Percentiles rank a stretch among this genome's conserved stretches.
Conservation (phyloP, 306 rosid species). For the Hylodesmum podocarpum region DNA sequence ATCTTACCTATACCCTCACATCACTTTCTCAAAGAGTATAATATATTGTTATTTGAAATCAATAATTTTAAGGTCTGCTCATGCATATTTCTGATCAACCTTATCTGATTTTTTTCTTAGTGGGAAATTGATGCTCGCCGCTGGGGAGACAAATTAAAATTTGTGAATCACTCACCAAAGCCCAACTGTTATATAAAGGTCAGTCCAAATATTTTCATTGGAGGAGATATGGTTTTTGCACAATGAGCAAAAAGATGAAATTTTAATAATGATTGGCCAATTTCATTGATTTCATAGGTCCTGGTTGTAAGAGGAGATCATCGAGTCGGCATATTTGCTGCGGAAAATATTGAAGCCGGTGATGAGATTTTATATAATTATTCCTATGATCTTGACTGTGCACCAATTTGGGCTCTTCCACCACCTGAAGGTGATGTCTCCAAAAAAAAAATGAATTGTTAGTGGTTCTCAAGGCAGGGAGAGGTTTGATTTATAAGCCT, state of each 20-base stretch:
- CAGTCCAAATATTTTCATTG: not conserved
- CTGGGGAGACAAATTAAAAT: slow-evolving; percentile 86
- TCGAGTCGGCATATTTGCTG: slow-evolving; percentile 82
- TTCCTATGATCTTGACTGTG: slow-evolving; percentile 46
- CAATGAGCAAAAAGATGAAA: not conserved
- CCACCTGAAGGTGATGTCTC: not conserved
- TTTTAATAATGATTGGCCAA: not conserved
- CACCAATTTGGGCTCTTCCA: slow-evolving; percentile 57
- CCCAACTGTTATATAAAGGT: slow-evolving; percentile 88
- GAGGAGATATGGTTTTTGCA: not conserved
- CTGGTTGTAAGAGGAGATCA: slow-evolving; percentile 86
- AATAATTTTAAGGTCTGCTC: not conserved
- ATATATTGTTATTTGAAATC: not conserved
- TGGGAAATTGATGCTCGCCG: slow-evolving; percentile 82
- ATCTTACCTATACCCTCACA: not conserved
- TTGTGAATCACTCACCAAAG: slow-evolving; percentile 78
- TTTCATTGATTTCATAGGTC: slow-evolving; percentile 41
- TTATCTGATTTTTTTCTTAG: slow-evolving; percentile 47
- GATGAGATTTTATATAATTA: slow-evolving; percentile 87
- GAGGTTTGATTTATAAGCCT: not conserved
- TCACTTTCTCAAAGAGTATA: not conserved
- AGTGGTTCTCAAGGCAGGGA: not conserved
- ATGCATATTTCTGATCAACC: not conserved
- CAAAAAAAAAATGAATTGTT: not conserved
- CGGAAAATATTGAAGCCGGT: slow-evolving; percentile 69